Base-by-base conservation (phyloP, 108 stramenopile genomes). In the Nitzschia inconspicua region DNA sequence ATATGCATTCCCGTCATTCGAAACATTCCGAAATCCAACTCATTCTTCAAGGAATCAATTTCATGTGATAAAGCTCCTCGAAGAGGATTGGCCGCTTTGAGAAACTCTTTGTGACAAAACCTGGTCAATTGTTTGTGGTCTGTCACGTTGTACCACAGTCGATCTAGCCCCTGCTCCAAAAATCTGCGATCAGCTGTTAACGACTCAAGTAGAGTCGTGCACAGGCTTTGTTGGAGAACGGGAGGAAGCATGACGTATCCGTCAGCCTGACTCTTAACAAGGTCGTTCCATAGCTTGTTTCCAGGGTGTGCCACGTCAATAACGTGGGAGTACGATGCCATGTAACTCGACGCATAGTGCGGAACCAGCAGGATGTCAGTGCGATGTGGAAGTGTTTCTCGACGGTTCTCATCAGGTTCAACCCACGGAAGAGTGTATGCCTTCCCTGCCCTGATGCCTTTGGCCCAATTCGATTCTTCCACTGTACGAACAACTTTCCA, bases 281-380 rank as follows among this genome's bases (percentile, higher is more conserved):
- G 23, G 22, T 41, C 10, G 6, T 71, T 77, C 63, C 66, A 75
- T 16, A 30, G 20, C 3, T 23, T 36, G 49, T 83, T 83, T 43
- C 82, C 82, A 27, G 78, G 75, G 48, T 83, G 82, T 6, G 62
- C 49, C 31, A 66, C 36, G 24, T 79, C 78, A 3, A 79, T 2
- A 14, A 83, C 43, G 2, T 54, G 10, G 0, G 60, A 29, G 47
- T 70, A 83, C 1, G 63, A 68, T 13, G 61, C 82, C 39, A 83
- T 24, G 36, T 74, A 61, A 13, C 52, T 37, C 10, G 77, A 62
- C 32, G 58, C 31, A 26, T 65, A 72, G 23, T 69, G 50, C 8
- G 60, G 42, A 10, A 39, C 53, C 2, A 68, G 36, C 9, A 83
- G 60, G 14, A 83, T 58, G 61, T 83, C 82, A 0, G 35, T 29